Base-by-base conservation (phyloP, 2,329 filamentous ascomycete genomes). In the Piedraia hortae region DNA sequence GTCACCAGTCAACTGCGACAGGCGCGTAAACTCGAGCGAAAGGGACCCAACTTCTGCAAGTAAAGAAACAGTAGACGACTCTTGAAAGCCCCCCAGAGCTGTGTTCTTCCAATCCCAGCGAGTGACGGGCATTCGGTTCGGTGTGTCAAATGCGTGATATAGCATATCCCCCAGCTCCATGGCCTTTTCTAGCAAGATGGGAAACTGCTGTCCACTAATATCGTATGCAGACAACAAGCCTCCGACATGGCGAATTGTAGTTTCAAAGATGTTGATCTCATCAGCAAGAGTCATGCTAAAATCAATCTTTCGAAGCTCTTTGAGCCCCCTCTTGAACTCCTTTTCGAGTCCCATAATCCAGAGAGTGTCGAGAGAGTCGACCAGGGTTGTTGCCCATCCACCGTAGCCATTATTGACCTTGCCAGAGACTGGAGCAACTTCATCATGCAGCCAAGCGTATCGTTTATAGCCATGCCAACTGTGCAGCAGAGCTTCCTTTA, bases 401-500 rank as follows among this genome's bases (percentile, higher is more conserved):
- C 49, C 50, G 32, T 50, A 53, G 11, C 39, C 38, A 28, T 52
- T 38, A 19, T 39, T 43, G 10, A 29, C 31, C 3, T 36, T 36
- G 12, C 49, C 49, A 26, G 38, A 41, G n/a, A 54, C 37, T 2
- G 51, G 51, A 11, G 34, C 35, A 15, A 56, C 31, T 33, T 56
- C 52, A 25, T 56, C 52, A 24, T 48, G 41, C 44, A 51, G 42
- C 51, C 51, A 56, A 3, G 50, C 51, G 30, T 46, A 37, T 15
- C 37, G 25, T 15, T 43, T 41, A 32, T 56, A 56, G 5, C 42
- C 41, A 3, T 36, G 40, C 50, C 51, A 56, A 25, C 44, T 45
- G 22, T 44, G 44, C 24, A 44, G 20, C 24, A 55, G 54, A 3
- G 46, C 42, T 19, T 43, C 43, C 28, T 44, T 47, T 14, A 55